These are phyloP conservation scores for Coemansia asiatica DNA, from an alignment of 192 early-diverging fungal species.

Conservation along the genomic window DNA sequence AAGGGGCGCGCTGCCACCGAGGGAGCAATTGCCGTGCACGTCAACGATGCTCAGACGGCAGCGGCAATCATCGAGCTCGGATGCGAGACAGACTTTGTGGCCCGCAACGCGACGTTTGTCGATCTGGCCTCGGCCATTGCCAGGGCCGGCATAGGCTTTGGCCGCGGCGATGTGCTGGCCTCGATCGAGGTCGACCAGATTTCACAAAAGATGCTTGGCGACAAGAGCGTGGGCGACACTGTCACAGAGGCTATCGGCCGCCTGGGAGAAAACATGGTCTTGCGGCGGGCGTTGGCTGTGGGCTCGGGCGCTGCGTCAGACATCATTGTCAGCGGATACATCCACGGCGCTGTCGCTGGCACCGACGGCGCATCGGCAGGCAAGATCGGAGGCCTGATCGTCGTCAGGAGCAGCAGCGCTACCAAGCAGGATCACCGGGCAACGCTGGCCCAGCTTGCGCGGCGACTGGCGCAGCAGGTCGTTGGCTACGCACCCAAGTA, in stretches of 20 bases:
- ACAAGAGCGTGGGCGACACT: constrained; percentile 60
- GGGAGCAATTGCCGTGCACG: constrained; percentile 65
- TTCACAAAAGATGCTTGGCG: neutral
- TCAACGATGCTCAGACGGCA: constrained; percentile 42
- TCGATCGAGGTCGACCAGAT: constrained; percentile 12
- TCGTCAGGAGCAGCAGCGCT: constrained; percentile 45
- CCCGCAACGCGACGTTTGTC: constrained; percentile 76
- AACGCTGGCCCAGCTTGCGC: constrained; percentile 60
- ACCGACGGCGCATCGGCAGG: constrained; percentile 57
- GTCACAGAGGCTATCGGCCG: constrained; percentile 80
- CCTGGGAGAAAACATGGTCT: constrained; percentile 84
- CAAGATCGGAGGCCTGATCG: constrained; percentile 77
- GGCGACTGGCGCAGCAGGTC: constrained; percentile 82
- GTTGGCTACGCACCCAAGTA: constrained; percentile 76
- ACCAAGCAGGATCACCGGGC: constrained; percentile 8
- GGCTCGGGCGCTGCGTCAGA: constrained; percentile 18
- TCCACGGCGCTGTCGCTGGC: constrained; percentile 63
- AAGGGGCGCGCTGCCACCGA: constrained; percentile 73
- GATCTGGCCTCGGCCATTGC: constrained; percentile 60
- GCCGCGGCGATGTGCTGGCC: constrained; percentile 8
- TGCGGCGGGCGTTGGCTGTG: constrained; percentile 62
- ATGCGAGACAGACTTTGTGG: constrained; percentile 97
- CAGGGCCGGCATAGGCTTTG: constrained; percentile 9
- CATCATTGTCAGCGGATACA: constrained; percentile 63
- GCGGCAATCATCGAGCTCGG: constrained; percentile 71